Evolutionary conservation across 306 rosid genomes (phyloP), one percentile per base, ranked within the genome.

Genomic region (Vigna unguiculata): DNA sequence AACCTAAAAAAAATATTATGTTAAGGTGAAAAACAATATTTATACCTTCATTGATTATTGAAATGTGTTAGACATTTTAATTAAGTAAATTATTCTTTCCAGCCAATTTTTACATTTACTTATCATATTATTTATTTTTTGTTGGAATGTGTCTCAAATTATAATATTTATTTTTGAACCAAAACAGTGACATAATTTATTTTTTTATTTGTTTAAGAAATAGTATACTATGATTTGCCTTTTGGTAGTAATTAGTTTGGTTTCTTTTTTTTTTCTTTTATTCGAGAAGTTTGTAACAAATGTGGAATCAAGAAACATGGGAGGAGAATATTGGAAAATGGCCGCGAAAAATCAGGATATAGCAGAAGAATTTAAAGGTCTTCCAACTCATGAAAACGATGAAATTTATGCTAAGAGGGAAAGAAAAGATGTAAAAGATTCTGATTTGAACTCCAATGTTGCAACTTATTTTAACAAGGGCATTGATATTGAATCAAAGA

Each of bases 271-370:
- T 67, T 0, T 54, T 66, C 54, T 43, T 67, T n/a, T 19, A 0
- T 8, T 43, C n/a, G 51, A 43, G 4, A 78, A 83, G 86, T 28
- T 62, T 49, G 46, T 19, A 53, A 40, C 51, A 25, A 49, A 0
- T 0, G 60, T 49, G 2, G 72, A 75, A 38, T 69, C 84, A 69
- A 81, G 81, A 75, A 75, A 69, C 41, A 78, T 62, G 19, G 2
- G 17, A 3, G 75, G 61, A 4, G 75, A 75, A 36, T 54, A 79
- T 3, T 83, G 86, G 84, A 69, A 72, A 53, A 40, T 21, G 64
- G 22, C 22, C 2, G 46, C 69, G 77, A 83, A 73, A 74, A 69
- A 78, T 13, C 74, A 78, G 4, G 11, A 55, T 25, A 55, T 61
- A 69, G 59, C 59, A 7, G 13, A 62, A 46, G 80, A 72, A 49